A percentile compares a stretch with the other conserved stretches of the same genome.
phyloP scores from a whole-genome alignment of 2,329 filamentous ascomycete species.

The Sporothrix variecibatus region DNA sequence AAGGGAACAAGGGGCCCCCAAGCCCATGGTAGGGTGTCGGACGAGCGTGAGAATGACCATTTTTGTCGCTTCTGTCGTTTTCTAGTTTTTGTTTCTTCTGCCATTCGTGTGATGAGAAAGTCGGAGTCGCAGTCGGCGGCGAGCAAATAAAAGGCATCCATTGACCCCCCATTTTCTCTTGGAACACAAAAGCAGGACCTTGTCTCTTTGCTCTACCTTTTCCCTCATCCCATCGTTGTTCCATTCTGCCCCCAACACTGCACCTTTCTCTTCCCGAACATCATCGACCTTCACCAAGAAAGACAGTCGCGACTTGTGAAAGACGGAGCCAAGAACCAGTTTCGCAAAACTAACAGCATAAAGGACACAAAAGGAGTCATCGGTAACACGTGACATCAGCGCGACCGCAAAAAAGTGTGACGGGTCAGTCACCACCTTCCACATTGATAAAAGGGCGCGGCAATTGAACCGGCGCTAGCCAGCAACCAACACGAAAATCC shows the following conservation, averaged over 20 bases:
- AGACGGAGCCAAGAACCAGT: background rate
- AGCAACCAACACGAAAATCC: conserved; percentile 13
- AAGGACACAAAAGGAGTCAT: background rate
- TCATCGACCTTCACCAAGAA: background rate
- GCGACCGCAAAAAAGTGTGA: background rate
- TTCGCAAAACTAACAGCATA: background rate
- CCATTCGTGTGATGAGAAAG: background rate
- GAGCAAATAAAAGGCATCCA: background rate
- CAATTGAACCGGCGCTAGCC: conserved; percentile 25
- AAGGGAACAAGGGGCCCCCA: background rate
- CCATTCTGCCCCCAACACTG: background rate
- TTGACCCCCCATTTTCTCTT: background rate
- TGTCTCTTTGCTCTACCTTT: background rate
- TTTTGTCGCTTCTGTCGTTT: background rate
- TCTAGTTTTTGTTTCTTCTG: background rate
- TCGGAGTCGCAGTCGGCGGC: background rate
- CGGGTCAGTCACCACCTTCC: conserved; percentile 12
- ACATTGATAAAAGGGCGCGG: conserved; percentile 1
- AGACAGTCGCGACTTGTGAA: background rate
- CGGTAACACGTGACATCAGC: conserved; percentile 6
- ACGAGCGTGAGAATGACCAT: background rate
- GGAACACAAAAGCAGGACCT: conserved; percentile 6
- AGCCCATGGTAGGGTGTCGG: background rate
- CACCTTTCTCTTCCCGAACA: background rate
- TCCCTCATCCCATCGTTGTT: background rate